These are phyloP conservation scores for thale cress (Arabidopsis thaliana) DNA, from an alignment of 345 rosid species.

Conservation along the genomic window TAIR10.1 NC_003071.7:11728501-11729000, in stretches of 20 bases:
- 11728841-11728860: no score
- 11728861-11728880: no score
- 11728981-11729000: no score
- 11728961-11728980: no score
- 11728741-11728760: not conserved
- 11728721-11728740: not conserved
- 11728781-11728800: no score
- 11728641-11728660: not conserved
- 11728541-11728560: not conserved
- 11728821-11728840: no score
- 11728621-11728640: constrained; percentile 7
- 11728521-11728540: not conserved
- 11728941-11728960: no score
- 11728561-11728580: not conserved
- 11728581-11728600: constrained; percentile 17
- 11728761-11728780: not conserved
- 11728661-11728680: not conserved
- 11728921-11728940: no score
- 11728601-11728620: constrained; percentile 2
- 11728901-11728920: no score
- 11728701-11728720: not conserved
- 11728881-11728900: no score
- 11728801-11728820: no score
- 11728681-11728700: not conserved
- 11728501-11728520: no score